Percentiles rank a stretch among this genome's conserved stretches.
Conservation (phyloP, 352 stramenopile genomes). For the Phytophthora pistaciae region DNA sequence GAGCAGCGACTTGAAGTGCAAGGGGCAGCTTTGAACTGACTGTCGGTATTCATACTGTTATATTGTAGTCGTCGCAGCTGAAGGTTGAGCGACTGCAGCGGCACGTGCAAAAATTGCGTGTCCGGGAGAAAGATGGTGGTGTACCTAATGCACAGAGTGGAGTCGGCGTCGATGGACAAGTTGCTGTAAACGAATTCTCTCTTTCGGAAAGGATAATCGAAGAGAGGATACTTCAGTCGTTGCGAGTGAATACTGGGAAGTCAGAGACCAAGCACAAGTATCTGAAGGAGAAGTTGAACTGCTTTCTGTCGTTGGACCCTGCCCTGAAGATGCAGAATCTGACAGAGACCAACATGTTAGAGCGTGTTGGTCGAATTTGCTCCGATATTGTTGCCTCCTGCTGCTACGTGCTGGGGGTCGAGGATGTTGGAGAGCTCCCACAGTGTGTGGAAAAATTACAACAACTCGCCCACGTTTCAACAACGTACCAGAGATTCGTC, state of each 20-base stretch:
- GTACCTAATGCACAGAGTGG: neutral
- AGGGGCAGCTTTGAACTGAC: neutral
- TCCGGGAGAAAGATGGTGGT: neutral
- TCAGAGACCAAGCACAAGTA: constrained; percentile 26
- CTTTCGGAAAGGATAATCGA: constrained; percentile 37
- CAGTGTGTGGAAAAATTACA: constrained; percentile 38
- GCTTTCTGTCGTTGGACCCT: constrained; percentile 31
- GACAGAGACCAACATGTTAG: constrained; percentile 12
- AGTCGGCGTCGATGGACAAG: neutral
- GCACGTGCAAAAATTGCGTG: constrained; percentile 17
- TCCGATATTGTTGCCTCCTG: constrained; percentile 46
- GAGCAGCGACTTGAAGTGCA: neutral
- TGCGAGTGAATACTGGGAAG: constrained; percentile 31
- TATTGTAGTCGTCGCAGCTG: constrained; percentile 31
- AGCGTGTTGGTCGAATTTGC: constrained; percentile 37
- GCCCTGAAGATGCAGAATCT: constrained; percentile 1
- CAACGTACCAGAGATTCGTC: constrained; percentile 45
- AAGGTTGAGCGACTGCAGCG: constrained; percentile 40
- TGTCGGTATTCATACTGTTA: too few species aligned
- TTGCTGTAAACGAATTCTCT: constrained; percentile 4
- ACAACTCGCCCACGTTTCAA: constrained; percentile 39
- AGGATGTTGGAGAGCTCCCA: constrained; percentile 34
- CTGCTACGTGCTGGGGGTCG: constrained; percentile 35
- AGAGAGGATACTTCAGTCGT: constrained; percentile 35
- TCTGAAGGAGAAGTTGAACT: constrained; percentile 39